These are phyloP conservation scores for Cordyceps militaris DNA, from an alignment of 2,329 filamentous ascomycete genomes.

Conservation along the genomic window DNA sequence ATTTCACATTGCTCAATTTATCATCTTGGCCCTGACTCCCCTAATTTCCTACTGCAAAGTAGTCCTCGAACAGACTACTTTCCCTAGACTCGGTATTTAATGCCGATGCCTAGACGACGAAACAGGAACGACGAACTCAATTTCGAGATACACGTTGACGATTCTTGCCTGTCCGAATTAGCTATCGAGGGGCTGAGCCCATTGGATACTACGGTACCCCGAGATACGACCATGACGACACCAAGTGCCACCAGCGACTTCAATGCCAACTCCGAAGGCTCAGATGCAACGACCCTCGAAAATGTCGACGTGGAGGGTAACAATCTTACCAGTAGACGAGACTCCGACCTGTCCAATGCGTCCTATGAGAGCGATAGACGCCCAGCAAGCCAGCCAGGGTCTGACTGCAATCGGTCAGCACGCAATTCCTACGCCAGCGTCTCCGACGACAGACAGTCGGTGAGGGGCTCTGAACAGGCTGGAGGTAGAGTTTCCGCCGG, in stretches of 20 bases:
- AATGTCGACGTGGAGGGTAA: background rate
- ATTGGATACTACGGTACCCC: slow-evolving; percentile 13
- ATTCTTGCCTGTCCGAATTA: slow-evolving; percentile 34
- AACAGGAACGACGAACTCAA: slow-evolving; percentile 30
- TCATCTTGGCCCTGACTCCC: background rate
- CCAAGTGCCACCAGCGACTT: background rate
- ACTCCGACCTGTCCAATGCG: background rate
- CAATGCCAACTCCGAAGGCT: slow-evolving; percentile 16
- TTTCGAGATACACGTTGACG: slow-evolving; percentile 43
- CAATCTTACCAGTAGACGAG: background rate
- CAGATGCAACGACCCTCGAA: slow-evolving; percentile 1
- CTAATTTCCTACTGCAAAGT: background rate
- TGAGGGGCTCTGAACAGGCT: background rate
- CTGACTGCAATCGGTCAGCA: background rate
- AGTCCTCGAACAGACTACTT: background rate
- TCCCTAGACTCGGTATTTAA: background rate
- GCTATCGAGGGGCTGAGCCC: slow-evolving; percentile 30
- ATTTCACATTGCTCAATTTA: background rate
- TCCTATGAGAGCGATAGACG: slow-evolving; percentile 10
- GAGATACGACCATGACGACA: background rate
- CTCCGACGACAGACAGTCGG: slow-evolving; percentile 1
- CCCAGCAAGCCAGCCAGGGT: background rate
- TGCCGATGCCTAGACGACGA: slow-evolving; percentile 23
- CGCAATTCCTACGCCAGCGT: slow-evolving; percentile 7
- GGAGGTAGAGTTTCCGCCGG: background rate